Percentiles rank a stretch among this genome's conserved stretches.
phyloP scores from a whole-genome alignment of 1,139 yeast genomes.

The Debaryomyces robertsiae region DNA sequence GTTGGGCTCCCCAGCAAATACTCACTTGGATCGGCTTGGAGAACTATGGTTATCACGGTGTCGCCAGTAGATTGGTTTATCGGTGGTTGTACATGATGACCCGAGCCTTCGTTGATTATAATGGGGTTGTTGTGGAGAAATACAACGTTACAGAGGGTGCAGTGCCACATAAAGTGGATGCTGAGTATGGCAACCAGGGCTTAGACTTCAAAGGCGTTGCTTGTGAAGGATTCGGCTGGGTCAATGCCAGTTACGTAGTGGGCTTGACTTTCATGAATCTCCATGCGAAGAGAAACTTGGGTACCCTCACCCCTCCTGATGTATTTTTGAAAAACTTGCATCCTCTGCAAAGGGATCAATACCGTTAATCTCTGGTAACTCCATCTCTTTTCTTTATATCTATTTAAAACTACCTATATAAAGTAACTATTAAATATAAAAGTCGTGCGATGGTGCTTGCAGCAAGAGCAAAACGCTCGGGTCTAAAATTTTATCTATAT shows the following conservation, averaged over 20 bases:
- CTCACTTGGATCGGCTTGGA: slow-evolving; percentile 87
- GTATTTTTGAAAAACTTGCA: slow-evolving; percentile 61
- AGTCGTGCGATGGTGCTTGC: slow-evolving; percentile 8
- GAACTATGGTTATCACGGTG: slow-evolving; percentile 69
- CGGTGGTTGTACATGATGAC: slow-evolving; percentile 92
- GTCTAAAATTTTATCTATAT: too few species aligned
- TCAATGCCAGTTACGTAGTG: slow-evolving; percentile 78
- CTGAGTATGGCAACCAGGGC: slow-evolving; percentile 98
- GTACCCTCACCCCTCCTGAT: slow-evolving; percentile 79
- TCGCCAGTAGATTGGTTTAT: slow-evolving; percentile 73
- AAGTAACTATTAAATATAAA: neutral
- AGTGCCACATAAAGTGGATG: slow-evolving; percentile 90
- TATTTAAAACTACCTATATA: neutral
- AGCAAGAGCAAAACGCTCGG: slow-evolving; percentile 6
- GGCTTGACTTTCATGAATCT: slow-evolving; percentile 72
- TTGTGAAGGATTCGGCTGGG: slow-evolving; percentile 98
- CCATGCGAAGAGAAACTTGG: slow-evolving; percentile 76
- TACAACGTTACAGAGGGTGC: slow-evolving; percentile 84
- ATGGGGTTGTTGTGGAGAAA: slow-evolving; percentile 95
- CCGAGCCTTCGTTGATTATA: slow-evolving; percentile 87
- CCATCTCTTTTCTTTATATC: neutral
- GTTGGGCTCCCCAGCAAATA: slow-evolving; percentile 99
- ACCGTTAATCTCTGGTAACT: slow-evolving; percentile 15
- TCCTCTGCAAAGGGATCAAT: slow-evolving; percentile 42
- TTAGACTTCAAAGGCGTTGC: slow-evolving; percentile 91